phyloP scores from a whole-genome alignment of 1,284 basidiomycete species.

The Mycocalia duriaeana region DNA sequence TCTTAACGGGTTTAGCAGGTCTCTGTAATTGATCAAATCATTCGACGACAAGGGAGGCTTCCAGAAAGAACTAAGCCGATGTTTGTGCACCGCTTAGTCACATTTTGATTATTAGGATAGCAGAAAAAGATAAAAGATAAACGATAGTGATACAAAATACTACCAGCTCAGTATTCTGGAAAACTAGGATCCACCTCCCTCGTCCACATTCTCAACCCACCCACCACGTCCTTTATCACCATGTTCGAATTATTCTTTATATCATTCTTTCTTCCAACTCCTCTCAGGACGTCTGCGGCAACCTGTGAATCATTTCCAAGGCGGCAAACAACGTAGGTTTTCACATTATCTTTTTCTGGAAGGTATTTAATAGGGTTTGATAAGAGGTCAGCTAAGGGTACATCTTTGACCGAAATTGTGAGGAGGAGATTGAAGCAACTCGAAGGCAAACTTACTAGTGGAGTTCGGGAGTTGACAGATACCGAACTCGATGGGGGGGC shows the following conservation, averaged over 20 bases:
- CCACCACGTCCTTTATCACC: slow-evolving; percentile 67
- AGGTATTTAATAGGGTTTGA: slow-evolving; percentile 47
- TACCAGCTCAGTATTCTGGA: slow-evolving; percentile 70
- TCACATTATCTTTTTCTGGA: slow-evolving; percentile 17
- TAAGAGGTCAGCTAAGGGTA: slow-evolving; percentile 61
- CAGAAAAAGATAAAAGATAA: too few relatives aligned
- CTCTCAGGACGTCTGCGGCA: slow-evolving; percentile 67
- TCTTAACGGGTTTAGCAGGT: too few relatives aligned
- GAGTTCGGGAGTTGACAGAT: slow-evolving; percentile 81
- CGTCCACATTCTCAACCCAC: slow-evolving; percentile 78
- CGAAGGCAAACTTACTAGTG: slow-evolving; percentile 50
- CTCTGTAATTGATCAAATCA: too few relatives aligned
- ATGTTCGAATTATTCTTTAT: slow-evolving; percentile 16
- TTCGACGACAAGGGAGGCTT: too few relatives aligned
- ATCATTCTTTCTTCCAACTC: not conserved
- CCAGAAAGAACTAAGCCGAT: too few relatives aligned
- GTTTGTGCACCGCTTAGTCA: too few relatives aligned
- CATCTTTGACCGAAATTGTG: slow-evolving; percentile 38
- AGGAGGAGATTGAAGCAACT: not conserved
- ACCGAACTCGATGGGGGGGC: slow-evolving; percentile 77
- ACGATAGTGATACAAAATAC: too few relatives aligned
- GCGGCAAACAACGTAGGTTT: slow-evolving; percentile 72
- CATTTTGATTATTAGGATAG: too few relatives aligned
- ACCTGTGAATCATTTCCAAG: slow-evolving; percentile 92
- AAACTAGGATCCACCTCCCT: slow-evolving; percentile 66